Evolutionary conservation across 2,329 filamentous ascomycete species (phyloP).

Genomic region (Trichoderma brevicompactum): DNA sequence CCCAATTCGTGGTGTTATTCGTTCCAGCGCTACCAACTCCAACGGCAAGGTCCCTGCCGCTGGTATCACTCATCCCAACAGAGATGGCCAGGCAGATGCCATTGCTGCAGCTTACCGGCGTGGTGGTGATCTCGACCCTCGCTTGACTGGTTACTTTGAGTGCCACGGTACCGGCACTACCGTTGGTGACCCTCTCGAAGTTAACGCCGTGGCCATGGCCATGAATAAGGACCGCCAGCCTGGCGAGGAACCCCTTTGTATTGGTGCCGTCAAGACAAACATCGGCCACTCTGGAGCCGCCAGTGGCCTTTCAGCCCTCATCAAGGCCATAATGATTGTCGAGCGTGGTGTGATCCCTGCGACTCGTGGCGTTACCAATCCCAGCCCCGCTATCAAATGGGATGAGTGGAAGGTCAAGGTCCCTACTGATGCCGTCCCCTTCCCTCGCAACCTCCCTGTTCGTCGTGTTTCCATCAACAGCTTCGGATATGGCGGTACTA

Average conservation of each 20-base stretch:
- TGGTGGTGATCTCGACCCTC: conserved; percentile 30
- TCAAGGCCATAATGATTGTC: conserved; percentile 35
- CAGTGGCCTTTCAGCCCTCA: conserved; percentile 35
- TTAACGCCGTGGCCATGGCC: conserved; percentile 43
- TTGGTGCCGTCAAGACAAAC: conserved; percentile 37
- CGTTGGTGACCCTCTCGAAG: conserved; percentile 58
- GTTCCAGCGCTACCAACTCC: conserved; percentile 31
- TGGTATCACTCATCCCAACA: conserved; percentile 35
- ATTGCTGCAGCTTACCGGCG: conserved; percentile 38
- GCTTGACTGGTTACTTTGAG: conserved; percentile 42
- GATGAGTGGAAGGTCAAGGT: conserved; percentile 15
- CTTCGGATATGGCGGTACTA: conserved; percentile 29
- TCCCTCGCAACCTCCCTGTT: conserved; percentile 14
- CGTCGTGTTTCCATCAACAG: conserved; percentile 14
- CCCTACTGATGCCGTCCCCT: conserved; percentile 6
- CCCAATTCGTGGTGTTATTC: conserved; percentile 35
- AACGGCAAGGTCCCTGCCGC: conserved; percentile 34
- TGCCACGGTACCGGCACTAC: conserved; percentile 59
- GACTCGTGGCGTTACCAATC: conserved; percentile 8
- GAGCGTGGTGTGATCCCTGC: conserved; percentile 10
- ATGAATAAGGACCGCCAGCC: conserved; percentile 46
- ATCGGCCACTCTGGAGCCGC: conserved; percentile 38
- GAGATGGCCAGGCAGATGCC: conserved; percentile 39
- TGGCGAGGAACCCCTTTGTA: conserved; percentile 34
- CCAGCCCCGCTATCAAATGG: conserved; percentile 32